Evolutionary conservation across 805 yeast species (phyloP), one percentile per base, ranked within the genome.

Genomic region (Cyberlindnera mississippiensis): DNA sequence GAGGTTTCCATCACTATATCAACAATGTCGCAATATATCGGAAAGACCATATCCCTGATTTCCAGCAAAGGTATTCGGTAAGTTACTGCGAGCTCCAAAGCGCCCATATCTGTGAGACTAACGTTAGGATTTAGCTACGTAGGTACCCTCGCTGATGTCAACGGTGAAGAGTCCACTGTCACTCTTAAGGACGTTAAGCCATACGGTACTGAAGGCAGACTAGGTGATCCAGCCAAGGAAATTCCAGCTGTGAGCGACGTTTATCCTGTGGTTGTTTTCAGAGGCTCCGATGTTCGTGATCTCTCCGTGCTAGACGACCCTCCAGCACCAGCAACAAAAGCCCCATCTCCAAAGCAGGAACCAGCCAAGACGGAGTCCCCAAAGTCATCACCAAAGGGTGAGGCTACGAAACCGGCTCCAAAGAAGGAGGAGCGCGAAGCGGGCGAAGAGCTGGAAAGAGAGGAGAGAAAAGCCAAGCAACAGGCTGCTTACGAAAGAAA

Each of bases 251-350:
- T 86, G 15, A 64, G 71, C n/a, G 72, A 71, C 33, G 73, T 82
- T 13, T 86, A 78, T 63, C 90, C 85, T 20, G 76, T 75, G 43
- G 87, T 93, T 38, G 85, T 84, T 41, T 85, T 93, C 62, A 78
- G 90, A 53, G 99, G 99, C 29, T 78, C 85, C 19, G 97, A 91
- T 55, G 97, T 93, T 17, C 85, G 86, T 65, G 96, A 85, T 57
- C 72, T 93, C 62, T 79, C 80, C 51, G 93, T 93, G 41, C 72
- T 91, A 56, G 97, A 89, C 48, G 72, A 71, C 28, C 79, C 81
- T 4, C 62, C 63, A 37, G 59, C 62, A 16, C 58, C 53, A 28
- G 46, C 53, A 15, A 36, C 49, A 26, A 50, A 31, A 19, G 27
- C 24, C 8, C 30, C 35, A 10, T 19, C 44, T 11, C 18, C 36